Conservation (phyloP, 2,329 filamentous ascomycete species). For the Tetracladium maxilliforme region DNA sequence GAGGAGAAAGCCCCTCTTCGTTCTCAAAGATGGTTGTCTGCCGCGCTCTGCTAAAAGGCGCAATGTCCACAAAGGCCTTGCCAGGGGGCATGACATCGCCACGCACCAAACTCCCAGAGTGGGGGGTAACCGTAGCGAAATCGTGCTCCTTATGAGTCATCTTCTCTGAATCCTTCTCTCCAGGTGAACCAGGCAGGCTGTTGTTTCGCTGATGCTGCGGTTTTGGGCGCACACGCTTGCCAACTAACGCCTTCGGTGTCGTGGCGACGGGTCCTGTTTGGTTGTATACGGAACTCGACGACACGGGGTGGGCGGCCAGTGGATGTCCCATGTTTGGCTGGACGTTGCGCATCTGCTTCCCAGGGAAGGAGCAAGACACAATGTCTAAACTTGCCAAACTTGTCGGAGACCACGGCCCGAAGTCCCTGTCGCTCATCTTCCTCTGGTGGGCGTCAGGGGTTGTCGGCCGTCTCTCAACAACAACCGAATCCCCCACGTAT, state of each 20-base stretch:
- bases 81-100: slow-evolving; percentile 73
- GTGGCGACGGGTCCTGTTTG: slow-evolving; percentile 35
- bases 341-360: slow-evolving; percentile 28
- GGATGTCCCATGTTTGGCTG: slow-evolving; percentile 25
- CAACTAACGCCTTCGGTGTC: slow-evolving; percentile 40
- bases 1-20: slow-evolving; percentile 37
- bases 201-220: slow-evolving; percentile 68
- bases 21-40: no score
- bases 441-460: slow-evolving; percentile 2
- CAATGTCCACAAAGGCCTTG: slow-evolving; percentile 63
- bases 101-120: slow-evolving; percentile 73
- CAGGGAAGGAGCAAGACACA: slow-evolving; percentile 48
- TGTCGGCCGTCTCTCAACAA: slow-evolving; percentile 9
- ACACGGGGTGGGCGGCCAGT: slow-evolving; percentile 39
- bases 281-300: slow-evolving; percentile 31
- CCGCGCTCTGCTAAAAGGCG: slow-evolving; percentile 32
- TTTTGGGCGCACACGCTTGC: slow-evolving; percentile 41
- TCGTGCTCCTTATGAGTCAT: slow-evolving; percentile 37
- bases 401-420: slow-evolving; percentile 29
- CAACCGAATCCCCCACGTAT: slow-evolving; percentile 30
- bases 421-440: slow-evolving; percentile 1
- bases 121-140: slow-evolving; percentile 48
- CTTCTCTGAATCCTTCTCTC: slow-evolving; percentile 37
- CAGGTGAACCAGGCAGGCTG: slow-evolving; percentile 72
- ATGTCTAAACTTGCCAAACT: slow-evolving; percentile 46